Evolutionary conservation across 495 filamentous ascomycete genomes (phyloP).

Genomic region (Gamarada debralockiae): DNA sequence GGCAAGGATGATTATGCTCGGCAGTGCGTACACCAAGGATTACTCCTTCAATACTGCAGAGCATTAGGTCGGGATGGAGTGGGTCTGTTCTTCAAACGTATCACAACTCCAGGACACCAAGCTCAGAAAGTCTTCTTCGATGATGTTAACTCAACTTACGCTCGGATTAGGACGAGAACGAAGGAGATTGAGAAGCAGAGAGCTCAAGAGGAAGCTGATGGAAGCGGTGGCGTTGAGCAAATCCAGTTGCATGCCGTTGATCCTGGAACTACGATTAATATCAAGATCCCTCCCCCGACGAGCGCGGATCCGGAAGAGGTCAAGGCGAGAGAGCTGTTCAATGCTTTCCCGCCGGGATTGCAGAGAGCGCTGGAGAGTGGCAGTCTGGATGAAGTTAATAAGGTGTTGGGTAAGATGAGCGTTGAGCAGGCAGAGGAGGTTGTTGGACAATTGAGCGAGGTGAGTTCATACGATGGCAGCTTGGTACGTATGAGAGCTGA

Average conservation of each 20-base stretch:
- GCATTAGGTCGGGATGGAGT: conserved; percentile 86
- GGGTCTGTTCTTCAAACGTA: conserved; percentile 90
- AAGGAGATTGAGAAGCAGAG: conserved; percentile 69
- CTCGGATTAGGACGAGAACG: conserved; percentile 70
- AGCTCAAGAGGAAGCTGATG: conserved; percentile 59
- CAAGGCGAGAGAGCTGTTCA: conserved; percentile 70
- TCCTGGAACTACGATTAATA: conserved; percentile 88
- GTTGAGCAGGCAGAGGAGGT: conserved; percentile 91
- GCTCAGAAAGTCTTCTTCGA: conserved; percentile 89
- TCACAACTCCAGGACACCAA: conserved; percentile 88
- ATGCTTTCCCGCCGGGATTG: conserved; percentile 76
- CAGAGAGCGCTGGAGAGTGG: conserved; percentile 77
- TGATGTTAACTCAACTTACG: conserved; percentile 85
- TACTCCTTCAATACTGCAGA: conserved; percentile 92
- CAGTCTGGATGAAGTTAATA: conserved; percentile 91
- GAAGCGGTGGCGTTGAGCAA: conserved; percentile 73
- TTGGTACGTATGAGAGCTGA: background rate
- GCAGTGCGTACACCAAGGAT: conserved; percentile 89
- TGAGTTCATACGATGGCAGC: conserved; percentile 31
- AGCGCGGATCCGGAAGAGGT: conserved; percentile 64
- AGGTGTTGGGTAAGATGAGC: conserved; percentile 89
- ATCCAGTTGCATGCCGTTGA: conserved; percentile 97
- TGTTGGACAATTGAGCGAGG: conserved; percentile 77
- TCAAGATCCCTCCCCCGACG: conserved; percentile 64
- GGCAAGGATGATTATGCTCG: conserved; percentile 71